Evolutionary conservation across 805 yeast species (phyloP).

Genomic region (Saccharomycopsis oosterbeekiorum): DNA sequence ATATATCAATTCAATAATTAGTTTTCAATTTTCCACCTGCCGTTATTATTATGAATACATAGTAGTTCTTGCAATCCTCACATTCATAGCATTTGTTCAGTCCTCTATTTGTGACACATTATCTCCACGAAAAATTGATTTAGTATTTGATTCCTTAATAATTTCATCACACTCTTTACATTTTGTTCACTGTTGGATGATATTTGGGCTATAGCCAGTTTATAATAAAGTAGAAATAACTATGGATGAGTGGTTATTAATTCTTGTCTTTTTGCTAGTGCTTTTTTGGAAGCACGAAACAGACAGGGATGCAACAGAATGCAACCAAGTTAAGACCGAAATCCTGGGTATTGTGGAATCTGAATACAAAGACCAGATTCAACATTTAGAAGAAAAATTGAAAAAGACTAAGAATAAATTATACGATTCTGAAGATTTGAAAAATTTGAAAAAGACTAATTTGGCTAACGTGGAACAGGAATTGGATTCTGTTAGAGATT

Average conservation of each 20-base stretch:
- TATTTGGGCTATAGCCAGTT: not conserved
- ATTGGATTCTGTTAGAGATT: not conserved
- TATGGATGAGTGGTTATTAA: slow-evolving; percentile 9
- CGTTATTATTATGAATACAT: not conserved
- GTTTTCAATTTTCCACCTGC: not conserved
- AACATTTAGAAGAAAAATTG: not conserved
- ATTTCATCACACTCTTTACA: not conserved
- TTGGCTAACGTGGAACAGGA: not conserved
- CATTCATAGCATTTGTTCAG: not conserved
- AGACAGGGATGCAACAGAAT: not conserved
- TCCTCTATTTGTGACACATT: not conserved
- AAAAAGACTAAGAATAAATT: not conserved
- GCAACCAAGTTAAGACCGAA: not conserved
- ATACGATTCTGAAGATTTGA: not conserved
- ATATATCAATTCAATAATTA: too few relatives aligned
- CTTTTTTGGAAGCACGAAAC: slow-evolving; percentile 6
- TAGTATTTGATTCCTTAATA: not conserved
- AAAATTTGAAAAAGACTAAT: not conserved
- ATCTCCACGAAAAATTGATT: not conserved
- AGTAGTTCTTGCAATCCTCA: not conserved
- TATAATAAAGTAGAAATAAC: not conserved
- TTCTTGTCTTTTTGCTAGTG: not conserved
- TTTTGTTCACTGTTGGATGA: not conserved
- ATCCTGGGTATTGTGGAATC: not conserved
- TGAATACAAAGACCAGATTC: not conserved